A percentile compares a stretch with the other conserved stretches of the same genome.
phyloP scores from a whole-genome alignment of 2,329 filamentous ascomycete species.

The Exophiala spinifera region DNA sequence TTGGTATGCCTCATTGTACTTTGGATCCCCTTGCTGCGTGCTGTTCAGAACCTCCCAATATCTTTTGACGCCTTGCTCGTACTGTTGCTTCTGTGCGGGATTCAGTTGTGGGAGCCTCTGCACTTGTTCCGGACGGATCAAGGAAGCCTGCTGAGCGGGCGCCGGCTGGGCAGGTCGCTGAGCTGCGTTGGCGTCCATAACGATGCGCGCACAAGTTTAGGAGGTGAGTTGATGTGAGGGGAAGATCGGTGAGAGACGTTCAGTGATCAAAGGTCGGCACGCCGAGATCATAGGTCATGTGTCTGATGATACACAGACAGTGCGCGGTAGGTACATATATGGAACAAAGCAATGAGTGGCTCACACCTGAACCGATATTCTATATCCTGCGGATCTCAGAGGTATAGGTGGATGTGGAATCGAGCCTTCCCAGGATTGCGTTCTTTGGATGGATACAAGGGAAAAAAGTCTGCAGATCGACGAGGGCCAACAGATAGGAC shows the following conservation, averaged over 20 bases:
- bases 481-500: no score
- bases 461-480: no score
- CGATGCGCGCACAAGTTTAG: not conserved
- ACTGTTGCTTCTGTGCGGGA: constrained; percentile 55
- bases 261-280: not conserved
- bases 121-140: constrained; percentile 54
- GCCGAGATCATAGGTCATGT: not conserved
- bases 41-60: constrained; percentile 54
- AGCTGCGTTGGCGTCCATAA: constrained; percentile 12
- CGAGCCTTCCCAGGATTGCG: no score
- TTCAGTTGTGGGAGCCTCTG: constrained; percentile 52
- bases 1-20: constrained; percentile 50
- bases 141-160: constrained; percentile 41
- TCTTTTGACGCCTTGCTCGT: constrained; percentile 52
- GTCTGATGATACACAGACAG: no score
- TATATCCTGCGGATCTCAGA: no score
- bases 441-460: no score
- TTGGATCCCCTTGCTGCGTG: constrained; percentile 46
- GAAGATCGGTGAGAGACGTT: not conserved
- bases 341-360: no score
- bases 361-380: no score
- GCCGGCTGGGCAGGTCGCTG: constrained; percentile 18
- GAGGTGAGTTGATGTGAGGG: not conserved
- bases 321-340: no score
- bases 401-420: no score